Conservation (phyloP, 2,329 filamentous ascomycete genomes). For the Thermoascus crustaceus region DNA sequence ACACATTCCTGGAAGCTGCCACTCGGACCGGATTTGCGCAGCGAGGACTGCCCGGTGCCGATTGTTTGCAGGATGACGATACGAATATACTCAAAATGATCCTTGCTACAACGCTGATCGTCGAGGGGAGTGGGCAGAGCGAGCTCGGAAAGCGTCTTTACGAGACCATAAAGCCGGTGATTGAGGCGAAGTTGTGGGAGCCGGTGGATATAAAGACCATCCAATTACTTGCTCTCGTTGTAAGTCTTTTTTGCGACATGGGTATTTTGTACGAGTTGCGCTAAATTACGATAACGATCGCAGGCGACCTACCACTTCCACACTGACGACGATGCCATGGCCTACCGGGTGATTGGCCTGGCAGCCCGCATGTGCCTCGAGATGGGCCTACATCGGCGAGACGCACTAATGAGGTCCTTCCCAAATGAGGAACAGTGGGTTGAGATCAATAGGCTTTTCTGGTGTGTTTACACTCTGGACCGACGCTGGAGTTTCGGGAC, state of each 20-base stretch:
- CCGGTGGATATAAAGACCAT: constrained; percentile 51
- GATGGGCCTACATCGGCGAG: constrained; percentile 72
- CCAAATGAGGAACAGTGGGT: constrained; percentile 59
- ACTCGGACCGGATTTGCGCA: constrained; percentile 51
- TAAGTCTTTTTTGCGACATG: constrained; percentile 18
- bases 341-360: constrained; percentile 80
- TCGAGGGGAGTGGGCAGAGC: constrained; percentile 73
- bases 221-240: constrained; percentile 47
- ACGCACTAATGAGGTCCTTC: constrained; percentile 61
- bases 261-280: no score
- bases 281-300: no score
- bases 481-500: constrained; percentile 85
- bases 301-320: constrained; percentile 74
- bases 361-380: constrained; percentile 72
- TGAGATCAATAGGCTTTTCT: constrained; percentile 66
- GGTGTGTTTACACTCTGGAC: constrained; percentile 79
- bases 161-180: constrained; percentile 62
- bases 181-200: constrained; percentile 57
- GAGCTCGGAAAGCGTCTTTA: constrained; percentile 65
- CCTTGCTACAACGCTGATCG: constrained; percentile 65
- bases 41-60: constrained; percentile 45
- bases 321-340: constrained; percentile 73
- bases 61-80: constrained; percentile 54
- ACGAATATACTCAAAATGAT: constrained; percentile 74
- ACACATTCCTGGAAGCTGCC: constrained; percentile 64